phyloP scores from a whole-genome alignment of 2,329 filamentous ascomycete genomes.

The Hansfordia pulvinata region DNA sequence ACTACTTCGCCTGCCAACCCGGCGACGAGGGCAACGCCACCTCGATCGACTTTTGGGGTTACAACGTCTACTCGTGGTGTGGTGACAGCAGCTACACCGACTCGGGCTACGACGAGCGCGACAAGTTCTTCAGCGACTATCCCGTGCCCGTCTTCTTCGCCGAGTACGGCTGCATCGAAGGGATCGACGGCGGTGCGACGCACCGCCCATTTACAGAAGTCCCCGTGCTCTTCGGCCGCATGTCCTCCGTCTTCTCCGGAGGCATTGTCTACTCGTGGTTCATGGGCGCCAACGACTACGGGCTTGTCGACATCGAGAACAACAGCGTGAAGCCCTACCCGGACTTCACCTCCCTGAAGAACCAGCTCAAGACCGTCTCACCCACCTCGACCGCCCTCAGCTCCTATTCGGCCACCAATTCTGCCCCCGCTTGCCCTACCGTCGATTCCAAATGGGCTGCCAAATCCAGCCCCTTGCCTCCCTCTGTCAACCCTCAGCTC shows the following conservation, averaged over 20 bases:
- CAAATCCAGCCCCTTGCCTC: conserved; percentile 54
- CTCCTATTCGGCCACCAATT: conserved; percentile 64
- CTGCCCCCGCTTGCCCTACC: conserved; percentile 57
- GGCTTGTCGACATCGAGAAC: conserved; percentile 52
- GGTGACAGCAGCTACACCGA: conserved; percentile 62
- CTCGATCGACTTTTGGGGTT: conserved; percentile 94
- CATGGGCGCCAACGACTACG: conserved; percentile 81
- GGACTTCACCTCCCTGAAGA: conserved; percentile 63
- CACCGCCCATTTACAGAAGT: conserved; percentile 80
- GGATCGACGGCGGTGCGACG: conserved; percentile 33
- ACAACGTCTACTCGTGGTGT: conserved; percentile 99
- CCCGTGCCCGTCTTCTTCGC: conserved; percentile 95
- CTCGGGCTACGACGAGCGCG: conserved; percentile 74
- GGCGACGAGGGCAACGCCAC: conserved; percentile 22
- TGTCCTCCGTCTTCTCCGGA: conserved; percentile 82
- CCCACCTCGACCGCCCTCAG: conserved; percentile 52
- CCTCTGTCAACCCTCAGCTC: conserved; percentile 62
- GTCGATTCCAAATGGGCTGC: conserved; percentile 55
- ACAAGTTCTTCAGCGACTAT: conserved; percentile 77
- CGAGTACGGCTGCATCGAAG: conserved; percentile 88
- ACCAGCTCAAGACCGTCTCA: conserved; percentile 52
- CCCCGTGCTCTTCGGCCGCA: conserved; percentile 63
- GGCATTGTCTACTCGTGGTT: conserved; percentile 99
- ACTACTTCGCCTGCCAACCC: conserved; percentile 90
- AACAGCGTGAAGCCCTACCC: conserved; percentile 49